These are phyloP conservation scores for Bacterosira constricta DNA, from an alignment of 108 stramenopile genomes.

Conservation along the genomic window DNA sequence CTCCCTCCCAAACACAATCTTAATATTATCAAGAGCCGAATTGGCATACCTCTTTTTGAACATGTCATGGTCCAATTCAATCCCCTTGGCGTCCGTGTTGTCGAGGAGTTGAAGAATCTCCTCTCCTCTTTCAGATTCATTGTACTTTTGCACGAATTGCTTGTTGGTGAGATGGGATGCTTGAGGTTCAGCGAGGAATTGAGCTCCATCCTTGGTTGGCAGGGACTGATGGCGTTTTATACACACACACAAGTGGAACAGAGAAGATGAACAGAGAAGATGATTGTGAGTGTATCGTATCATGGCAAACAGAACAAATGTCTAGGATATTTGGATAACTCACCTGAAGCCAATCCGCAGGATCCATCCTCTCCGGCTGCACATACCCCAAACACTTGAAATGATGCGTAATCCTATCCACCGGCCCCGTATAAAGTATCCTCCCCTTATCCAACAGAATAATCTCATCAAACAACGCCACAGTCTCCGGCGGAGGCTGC, in stretches of 20 bases:
- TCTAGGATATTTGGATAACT: too few relatives aligned
- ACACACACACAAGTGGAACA: background rate
- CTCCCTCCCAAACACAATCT: conserved; percentile 54
- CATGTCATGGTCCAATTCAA: conserved; percentile 8
- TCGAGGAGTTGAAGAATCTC: conserved; percentile 38
- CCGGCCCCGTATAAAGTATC: conserved; percentile 84
- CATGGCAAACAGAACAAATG: too few relatives aligned
- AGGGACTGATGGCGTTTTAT: too few relatives aligned
- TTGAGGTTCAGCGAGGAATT: conserved; percentile 32
- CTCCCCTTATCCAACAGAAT: conserved; percentile 82
- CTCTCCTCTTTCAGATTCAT: conserved; percentile 44
- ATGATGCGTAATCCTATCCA: conserved; percentile 60
- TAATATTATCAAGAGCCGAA: conserved; percentile 26
- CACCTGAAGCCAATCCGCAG: conserved; percentile 83
- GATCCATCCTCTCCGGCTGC: conserved; percentile 75
- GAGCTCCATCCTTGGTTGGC: conserved; percentile 59
- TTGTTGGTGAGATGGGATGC: conserved; percentile 54
- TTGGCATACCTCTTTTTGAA: conserved; percentile 48
- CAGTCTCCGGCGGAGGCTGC: conserved; percentile 93
- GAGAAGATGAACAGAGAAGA: background rate
- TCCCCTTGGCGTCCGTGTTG: conserved; percentile 16
- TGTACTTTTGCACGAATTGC: conserved; percentile 62
- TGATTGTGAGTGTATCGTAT: too few relatives aligned
- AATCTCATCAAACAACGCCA: conserved; percentile 89
- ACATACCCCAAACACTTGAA: conserved; percentile 69